Evolutionary conservation across 257 asterid genomes (phyloP), one percentile per base, ranked within the genome.

Genomic region (Lycium ferocissimum): DNA sequence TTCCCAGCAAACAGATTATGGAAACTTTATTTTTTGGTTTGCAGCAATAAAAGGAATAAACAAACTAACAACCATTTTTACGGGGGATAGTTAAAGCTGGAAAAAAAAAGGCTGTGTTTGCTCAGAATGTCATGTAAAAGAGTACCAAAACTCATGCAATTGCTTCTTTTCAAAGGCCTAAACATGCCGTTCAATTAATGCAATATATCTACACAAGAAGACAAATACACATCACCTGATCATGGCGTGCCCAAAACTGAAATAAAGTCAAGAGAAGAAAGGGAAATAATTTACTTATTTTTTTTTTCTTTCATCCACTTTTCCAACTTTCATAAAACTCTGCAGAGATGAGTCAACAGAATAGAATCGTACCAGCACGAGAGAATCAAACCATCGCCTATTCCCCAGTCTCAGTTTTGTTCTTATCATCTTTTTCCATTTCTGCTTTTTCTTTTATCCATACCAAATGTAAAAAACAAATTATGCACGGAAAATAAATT

Each of bases 271-370:
- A 49, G 81, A 14, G 38, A 54, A 76, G 13, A 78, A 78, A 78
- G 9, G 14, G 49, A 78, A 78, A 78, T 3, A 14, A 51, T 75
- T 53, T 26, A 78, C 33, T 53, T 76, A 35, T 6, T 47, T 9
- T 11, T 10, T 51, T 26, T 35, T 33, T 11, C 12, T 66, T 33
- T 66, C 72, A 26, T 65, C 66, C 33, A 18, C 66, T 65, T 33
- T 65, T 13, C 40, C 38, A 65, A 65, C 45, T 66, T 59, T n/a
- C 66, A 59, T 58, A 10, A 45, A 72, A 45, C 15, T 53, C 2
- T 33, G 49, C 15, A 78, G 82, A 78, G 82, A 78, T 78, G 82
- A 49, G 49, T 78, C 82, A 53, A 78, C 26, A 78, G 9, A 78
- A 53, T 56, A 43, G 65, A 78, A 51, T 51, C 82, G 65, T 78